Percentiles rank a stretch among this genome's conserved stretches.
Evolutionary conservation across 1,139 yeast species (phyloP).

Genomic region (Saccharomyces hybrid): DNA sequence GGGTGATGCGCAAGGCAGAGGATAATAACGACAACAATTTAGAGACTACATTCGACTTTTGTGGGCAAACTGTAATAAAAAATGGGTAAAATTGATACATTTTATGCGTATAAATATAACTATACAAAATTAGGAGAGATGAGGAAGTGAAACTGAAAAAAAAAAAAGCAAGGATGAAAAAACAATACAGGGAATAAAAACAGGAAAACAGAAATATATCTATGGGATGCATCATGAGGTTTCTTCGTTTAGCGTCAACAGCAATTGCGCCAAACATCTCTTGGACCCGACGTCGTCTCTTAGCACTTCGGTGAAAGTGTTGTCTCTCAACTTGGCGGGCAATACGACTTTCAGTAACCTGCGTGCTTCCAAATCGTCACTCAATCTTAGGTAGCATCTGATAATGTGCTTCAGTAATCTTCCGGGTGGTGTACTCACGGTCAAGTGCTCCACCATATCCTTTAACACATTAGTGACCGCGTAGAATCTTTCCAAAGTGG

Average conservation of each 20-base stretch:
- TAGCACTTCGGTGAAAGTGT: constrained; percentile 73
- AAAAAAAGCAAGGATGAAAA: background rate
- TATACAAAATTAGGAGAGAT: constrained; percentile 1
- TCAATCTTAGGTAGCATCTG: constrained; percentile 81
- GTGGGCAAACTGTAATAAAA: background rate
- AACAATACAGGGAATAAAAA: background rate
- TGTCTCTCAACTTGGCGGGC: constrained; percentile 67
- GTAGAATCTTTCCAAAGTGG: constrained; percentile 87
- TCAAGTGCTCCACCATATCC: constrained; percentile 82
- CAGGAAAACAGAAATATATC: background rate
- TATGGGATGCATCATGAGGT: constrained; percentile 4
- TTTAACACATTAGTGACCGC: constrained; percentile 87
- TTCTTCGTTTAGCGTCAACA: constrained; percentile 50
- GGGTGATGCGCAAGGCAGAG: background rate
- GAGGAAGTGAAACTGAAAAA: background rate
- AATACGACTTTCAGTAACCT: constrained; percentile 75
- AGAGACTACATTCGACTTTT: background rate
- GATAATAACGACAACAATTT: background rate
- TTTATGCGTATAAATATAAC: background rate
- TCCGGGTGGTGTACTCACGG: constrained; percentile 52
- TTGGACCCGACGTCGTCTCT: constrained; percentile 86
- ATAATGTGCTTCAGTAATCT: constrained; percentile 88
- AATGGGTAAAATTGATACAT: background rate
- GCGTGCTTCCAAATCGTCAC: constrained; percentile 87
- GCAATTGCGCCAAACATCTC: constrained; percentile 75